A percentile compares a stretch with the other conserved stretches of the same genome.
These are phyloP conservation scores for Pyracantha coccinea DNA, from an alignment of 331 rosid genomes.

Conservation along the genomic window DNA sequence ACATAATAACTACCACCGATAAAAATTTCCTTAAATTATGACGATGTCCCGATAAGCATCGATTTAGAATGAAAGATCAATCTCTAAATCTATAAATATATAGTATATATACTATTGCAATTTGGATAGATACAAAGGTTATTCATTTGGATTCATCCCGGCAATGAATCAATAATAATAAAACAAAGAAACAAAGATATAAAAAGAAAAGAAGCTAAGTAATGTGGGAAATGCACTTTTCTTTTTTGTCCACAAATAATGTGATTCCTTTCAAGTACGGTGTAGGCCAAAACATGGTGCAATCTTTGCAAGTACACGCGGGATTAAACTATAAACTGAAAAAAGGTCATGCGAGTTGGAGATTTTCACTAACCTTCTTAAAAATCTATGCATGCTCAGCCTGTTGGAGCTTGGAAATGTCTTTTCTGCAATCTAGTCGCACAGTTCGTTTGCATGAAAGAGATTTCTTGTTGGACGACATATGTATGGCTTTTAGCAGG, in stretches of 20 bases:
- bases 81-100: no score
- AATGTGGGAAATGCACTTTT: not conserved
- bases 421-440: not conserved
- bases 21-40: no score
- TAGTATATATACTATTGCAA: not conserved
- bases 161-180: not conserved
- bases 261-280: not conserved
- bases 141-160: not conserved
- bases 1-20: no score
- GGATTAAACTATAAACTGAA: not conserved
- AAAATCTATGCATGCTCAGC: not conserved
- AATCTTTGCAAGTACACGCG: not conserved
- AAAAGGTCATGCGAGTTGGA: not conserved
- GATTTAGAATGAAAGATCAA: no score
- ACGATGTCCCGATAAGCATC: no score
- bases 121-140: not conserved
- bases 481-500: not conserved
- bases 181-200: not conserved
- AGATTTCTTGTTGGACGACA: conserved; percentile 13
- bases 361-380: not conserved
- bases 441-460: conserved; percentile 11
- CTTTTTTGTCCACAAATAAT: not conserved
- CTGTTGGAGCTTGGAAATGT: not conserved
- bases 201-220: not conserved
- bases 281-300: not conserved